Conservation (phyloP, 768 basidiomycete genomes). For the Tulasnella sp. region DNA sequence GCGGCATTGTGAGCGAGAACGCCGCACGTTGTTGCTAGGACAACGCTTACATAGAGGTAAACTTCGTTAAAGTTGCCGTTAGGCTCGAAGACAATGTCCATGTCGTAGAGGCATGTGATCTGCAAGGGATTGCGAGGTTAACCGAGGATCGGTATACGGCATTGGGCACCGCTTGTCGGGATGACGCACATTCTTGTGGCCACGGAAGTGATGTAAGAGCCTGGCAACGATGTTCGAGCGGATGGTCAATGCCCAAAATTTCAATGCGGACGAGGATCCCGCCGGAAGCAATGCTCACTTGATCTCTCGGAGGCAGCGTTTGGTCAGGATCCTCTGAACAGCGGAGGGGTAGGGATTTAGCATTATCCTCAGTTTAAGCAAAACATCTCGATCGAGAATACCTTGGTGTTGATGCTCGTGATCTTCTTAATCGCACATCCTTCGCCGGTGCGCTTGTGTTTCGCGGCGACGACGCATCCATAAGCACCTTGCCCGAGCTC, state of each 20-base stretch:
- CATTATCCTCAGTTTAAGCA: neutral
- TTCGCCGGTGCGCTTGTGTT: constrained; percentile 76
- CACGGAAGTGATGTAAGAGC: constrained; percentile 93
- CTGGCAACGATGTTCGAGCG: constrained; percentile 41
- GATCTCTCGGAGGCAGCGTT: constrained; percentile 93
- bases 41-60: constrained; percentile 70
- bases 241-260: constrained; percentile 26
- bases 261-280: neutral
- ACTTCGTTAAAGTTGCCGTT: constrained; percentile 94
- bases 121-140: constrained; percentile 35
- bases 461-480: constrained; percentile 84
- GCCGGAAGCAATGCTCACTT: constrained; percentile 47
- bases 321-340: constrained; percentile 83
- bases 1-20: neutral
- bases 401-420: constrained; percentile 73
- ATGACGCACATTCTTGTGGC: constrained; percentile 88
- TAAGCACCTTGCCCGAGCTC: constrained; percentile 96
- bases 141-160: neutral
- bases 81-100: constrained; percentile 94
- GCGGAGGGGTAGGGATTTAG: neutral
- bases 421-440: constrained; percentile 89
- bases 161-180: neutral
- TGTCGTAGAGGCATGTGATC: constrained; percentile 97
- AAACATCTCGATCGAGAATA: constrained; percentile 40
- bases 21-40: neutral